Evolutionary conservation across 2,329 filamentous ascomycete species (phyloP).

Genomic region (Penicillium sp.): DNA sequence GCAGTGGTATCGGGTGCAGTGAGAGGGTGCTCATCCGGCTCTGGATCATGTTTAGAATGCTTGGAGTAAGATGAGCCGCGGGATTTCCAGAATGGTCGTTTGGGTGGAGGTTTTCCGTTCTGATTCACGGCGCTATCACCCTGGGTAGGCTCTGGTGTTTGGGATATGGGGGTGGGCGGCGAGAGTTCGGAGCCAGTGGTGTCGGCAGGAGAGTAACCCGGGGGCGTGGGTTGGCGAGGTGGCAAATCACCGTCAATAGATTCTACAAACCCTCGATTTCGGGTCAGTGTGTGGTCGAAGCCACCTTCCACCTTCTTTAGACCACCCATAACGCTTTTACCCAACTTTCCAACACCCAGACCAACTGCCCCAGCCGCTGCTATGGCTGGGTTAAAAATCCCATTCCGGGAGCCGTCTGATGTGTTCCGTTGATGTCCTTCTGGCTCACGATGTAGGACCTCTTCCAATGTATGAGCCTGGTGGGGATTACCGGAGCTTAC

Average conservation of each 20-base stretch:
- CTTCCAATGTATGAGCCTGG: constrained; percentile 53
- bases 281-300: constrained; percentile 36
- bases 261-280: constrained; percentile 35
- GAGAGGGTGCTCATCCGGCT: constrained; percentile 39
- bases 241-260: constrained; percentile 7
- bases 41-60: constrained; percentile 27
- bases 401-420: constrained; percentile 21
- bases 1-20: constrained; percentile 33
- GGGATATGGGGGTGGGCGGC: constrained; percentile 1
- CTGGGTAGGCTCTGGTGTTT: constrained; percentile 6
- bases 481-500: constrained; percentile 59
- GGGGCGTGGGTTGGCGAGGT: constrained; percentile 3
- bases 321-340: constrained; percentile 46
- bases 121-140: neutral
- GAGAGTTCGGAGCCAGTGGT: constrained; percentile 5
- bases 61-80: constrained; percentile 26
- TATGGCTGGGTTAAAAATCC: constrained; percentile 47
- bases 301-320: constrained; percentile 42
- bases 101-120: constrained; percentile 15
- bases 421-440: constrained; percentile 12
- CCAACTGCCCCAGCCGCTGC: constrained; percentile 55
- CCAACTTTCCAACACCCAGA: constrained; percentile 48
- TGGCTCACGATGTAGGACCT: constrained; percentile 38
- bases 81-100: constrained; percentile 35
- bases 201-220: neutral